Evolutionary conservation across 2,329 filamentous ascomycete genomes (phyloP).

Genomic region (Pseudocercospora fuligena): DNA sequence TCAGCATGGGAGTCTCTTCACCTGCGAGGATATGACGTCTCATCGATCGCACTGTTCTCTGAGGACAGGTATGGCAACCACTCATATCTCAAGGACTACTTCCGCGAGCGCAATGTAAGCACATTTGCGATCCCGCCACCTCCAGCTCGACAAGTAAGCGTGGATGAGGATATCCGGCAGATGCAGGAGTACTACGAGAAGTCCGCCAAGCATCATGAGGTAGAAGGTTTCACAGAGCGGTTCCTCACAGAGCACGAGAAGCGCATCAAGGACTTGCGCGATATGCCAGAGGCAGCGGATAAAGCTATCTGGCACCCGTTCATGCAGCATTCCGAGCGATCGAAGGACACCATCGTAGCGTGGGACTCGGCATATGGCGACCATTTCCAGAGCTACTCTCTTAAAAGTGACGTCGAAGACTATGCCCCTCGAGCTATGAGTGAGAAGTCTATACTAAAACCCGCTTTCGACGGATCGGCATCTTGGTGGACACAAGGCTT

Average conservation of each 20-base stretch:
- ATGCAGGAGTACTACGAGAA: conserved; percentile 69
- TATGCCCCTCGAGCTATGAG: conserved; percentile 5
- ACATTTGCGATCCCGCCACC: conserved; percentile 64
- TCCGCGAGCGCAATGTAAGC: conserved; percentile 62
- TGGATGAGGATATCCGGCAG: conserved; percentile 56
- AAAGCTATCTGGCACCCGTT: conserved; percentile 83
- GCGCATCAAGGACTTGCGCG: conserved; percentile 64
- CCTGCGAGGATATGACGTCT: conserved; percentile 78
- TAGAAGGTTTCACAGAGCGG: conserved; percentile 54
- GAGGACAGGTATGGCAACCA: conserved; percentile 71
- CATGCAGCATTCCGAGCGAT: conserved; percentile 73
- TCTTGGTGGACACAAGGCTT: conserved; percentile 93
- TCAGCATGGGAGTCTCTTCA: conserved; percentile 78
- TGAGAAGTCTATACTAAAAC: conserved; percentile 54
- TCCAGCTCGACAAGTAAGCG: conserved; percentile 53
- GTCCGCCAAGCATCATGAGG: conserved; percentile 45
- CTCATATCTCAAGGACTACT: conserved; percentile 70
- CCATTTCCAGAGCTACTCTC: conserved; percentile 68
- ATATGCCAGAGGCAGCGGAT: conserved; percentile 66
- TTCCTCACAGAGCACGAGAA: conserved; percentile 60
- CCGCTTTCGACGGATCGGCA: conserved; percentile 81
- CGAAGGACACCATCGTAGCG: conserved; percentile 66
- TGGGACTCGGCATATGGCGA: conserved; percentile 84
- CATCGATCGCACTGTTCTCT: conserved; percentile 70
- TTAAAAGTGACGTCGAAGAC: conserved; percentile 10